Conservation (phyloP, 176 grass and related monocot genomes). For the Hyparrhenia diplandra region DNA sequence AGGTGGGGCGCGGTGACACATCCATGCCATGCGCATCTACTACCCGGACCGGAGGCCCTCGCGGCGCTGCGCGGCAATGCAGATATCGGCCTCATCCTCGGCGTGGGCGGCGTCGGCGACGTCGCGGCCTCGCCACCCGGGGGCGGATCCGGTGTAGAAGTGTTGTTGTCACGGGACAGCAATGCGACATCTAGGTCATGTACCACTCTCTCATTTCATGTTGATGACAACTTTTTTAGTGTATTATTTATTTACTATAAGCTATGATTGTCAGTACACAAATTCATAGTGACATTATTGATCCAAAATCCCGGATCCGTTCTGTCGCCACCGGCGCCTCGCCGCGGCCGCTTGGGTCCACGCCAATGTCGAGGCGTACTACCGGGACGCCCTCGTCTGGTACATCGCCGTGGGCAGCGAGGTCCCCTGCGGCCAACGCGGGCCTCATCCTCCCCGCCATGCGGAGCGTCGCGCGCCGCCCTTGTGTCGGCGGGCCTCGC, state of each 20-base stretch:
- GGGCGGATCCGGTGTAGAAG: too few species aligned
- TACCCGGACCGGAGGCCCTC: slow-evolving; percentile 21
- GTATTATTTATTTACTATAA: too few species aligned
- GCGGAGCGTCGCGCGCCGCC: slow-evolving; percentile 32
- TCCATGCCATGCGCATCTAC: slow-evolving; percentile 47
- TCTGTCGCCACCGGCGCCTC: too few species aligned
- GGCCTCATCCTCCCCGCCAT: slow-evolving; percentile 48
- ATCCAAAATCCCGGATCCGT: too few species aligned
- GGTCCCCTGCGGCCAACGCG: background rate
- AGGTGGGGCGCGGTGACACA: too few species aligned
- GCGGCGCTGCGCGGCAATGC: slow-evolving; percentile 30
- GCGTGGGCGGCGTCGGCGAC: background rate
- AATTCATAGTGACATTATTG: too few species aligned
- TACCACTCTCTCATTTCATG: too few species aligned
- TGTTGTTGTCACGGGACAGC: too few species aligned
- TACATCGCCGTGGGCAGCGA: slow-evolving; percentile 55
- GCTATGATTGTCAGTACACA: too few species aligned
- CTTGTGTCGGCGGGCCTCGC: background rate
- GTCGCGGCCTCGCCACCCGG: slow-evolving; percentile 14
- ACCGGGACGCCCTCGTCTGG: background rate
- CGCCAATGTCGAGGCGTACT: slow-evolving; percentile 30
- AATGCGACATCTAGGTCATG: too few species aligned
- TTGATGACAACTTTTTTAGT: too few species aligned
- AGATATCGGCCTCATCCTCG: slow-evolving; percentile 35
- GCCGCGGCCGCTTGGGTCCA: slow-evolving; percentile 25